phyloP scores from a whole-genome alignment of 2,329 filamentous ascomycete genomes.

The Talaromyces amestolkiae region DNA sequence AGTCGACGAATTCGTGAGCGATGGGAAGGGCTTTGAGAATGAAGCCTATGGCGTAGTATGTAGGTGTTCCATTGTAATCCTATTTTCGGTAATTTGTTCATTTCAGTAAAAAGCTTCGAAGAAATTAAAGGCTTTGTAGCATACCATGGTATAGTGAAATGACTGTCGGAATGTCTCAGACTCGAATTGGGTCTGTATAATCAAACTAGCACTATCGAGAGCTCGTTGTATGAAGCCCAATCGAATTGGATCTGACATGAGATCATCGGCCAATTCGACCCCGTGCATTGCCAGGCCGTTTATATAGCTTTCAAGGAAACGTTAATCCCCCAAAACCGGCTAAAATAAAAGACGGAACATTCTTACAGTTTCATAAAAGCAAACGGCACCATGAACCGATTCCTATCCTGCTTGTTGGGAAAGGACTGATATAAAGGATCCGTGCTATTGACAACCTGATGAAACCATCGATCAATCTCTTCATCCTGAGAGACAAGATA shows the following conservation, averaged over 20 bases:
- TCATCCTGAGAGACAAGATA: slow-evolving; percentile 3
- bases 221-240: slow-evolving; percentile 1
- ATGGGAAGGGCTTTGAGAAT: slow-evolving; percentile 2
- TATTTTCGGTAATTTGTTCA: not conserved
- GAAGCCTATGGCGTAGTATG: slow-evolving; percentile 9
- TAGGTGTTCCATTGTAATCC: slow-evolving; percentile 5
- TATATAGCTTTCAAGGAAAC: not conserved
- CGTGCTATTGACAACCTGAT: not conserved
- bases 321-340: not conserved
- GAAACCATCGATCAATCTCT: slow-evolving; percentile 7
- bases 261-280: not conserved
- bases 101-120: not conserved
- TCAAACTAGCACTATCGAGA: slow-evolving; percentile 5
- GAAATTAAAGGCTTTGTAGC: not conserved
- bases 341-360: not conserved
- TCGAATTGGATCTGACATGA: not conserved
- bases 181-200: slow-evolving; percentile 6
- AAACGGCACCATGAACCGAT: slow-evolving; percentile 1
- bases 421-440: slow-evolving; percentile 4
- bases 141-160: slow-evolving; percentile 1
- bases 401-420: slow-evolving; percentile 1
- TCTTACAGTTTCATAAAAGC: slow-evolving; percentile 10
- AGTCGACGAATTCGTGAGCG: not conserved
- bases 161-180: not conserved
- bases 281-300: not conserved